A percentile compares a stretch with the other conserved stretches of the same genome.
Conservation (phyloP, 2,329 filamentous ascomycete species). For the Pleomassaria siparia region DNA sequence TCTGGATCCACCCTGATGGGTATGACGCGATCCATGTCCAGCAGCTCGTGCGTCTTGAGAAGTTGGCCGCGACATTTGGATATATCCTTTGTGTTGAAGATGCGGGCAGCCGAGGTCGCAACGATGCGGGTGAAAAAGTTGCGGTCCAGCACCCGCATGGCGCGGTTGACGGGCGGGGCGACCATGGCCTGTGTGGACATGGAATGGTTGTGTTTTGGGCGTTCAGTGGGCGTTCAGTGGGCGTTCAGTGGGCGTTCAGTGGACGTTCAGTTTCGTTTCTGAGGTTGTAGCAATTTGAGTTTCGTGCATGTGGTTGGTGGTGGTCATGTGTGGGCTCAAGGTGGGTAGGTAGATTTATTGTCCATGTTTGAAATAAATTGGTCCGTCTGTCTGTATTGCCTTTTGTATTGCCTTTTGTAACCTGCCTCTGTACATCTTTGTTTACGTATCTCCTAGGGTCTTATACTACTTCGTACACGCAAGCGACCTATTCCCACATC, state of each 20-base stretch:
- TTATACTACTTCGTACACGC: too few relatives aligned
- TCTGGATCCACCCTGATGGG: conserved; percentile 64
- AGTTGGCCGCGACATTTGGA: conserved; percentile 69
- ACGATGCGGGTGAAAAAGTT: conserved; percentile 78
- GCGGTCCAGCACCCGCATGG: conserved; percentile 78
- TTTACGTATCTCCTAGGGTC: too few relatives aligned
- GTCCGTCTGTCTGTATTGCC: too few relatives aligned
- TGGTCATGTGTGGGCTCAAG: too few relatives aligned
- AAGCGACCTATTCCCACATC: too few relatives aligned
- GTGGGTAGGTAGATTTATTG: too few relatives aligned
- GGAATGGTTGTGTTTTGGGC: conserved; percentile 1
- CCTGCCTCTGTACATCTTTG: too few relatives aligned
- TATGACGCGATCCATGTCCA: conserved; percentile 65
- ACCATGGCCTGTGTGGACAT: conserved; percentile 55
- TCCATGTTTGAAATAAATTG: too few relatives aligned
- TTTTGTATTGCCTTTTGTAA: too few relatives aligned
- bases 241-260: neutral
- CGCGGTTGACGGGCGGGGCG: conserved; percentile 77
- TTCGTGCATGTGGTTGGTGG: neutral
- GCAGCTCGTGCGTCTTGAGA: conserved; percentile 64
- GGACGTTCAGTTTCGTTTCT: neutral
- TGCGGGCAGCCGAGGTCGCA: conserved; percentile 73
- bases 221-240: neutral
- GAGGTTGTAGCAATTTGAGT: neutral
- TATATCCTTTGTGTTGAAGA: conserved; percentile 76